Conservation (phyloP, 2,329 filamentous ascomycete species). For the Aspergillus tamarii region DNA sequence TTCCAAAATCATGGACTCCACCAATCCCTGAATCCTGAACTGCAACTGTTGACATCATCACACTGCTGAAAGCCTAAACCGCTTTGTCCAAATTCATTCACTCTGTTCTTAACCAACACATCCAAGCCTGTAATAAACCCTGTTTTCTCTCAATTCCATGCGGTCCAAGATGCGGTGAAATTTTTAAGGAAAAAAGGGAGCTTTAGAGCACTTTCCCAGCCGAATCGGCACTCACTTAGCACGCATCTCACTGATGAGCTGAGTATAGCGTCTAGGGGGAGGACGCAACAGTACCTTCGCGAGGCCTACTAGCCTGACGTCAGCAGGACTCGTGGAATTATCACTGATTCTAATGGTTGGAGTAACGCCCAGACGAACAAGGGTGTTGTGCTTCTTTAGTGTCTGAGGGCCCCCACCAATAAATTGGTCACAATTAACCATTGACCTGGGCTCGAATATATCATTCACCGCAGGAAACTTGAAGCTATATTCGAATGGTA, state of each 20-base stretch:
- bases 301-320: conserved; percentile 19
- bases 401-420: conserved; percentile 18
- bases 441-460: conserved; percentile 28
- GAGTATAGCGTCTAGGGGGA: conserved; percentile 1
- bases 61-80: not conserved
- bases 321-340: conserved; percentile 16
- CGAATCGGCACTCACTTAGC: not conserved
- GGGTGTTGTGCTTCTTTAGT: conserved; percentile 16
- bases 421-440: conserved; percentile 29
- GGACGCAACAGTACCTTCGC: conserved; percentile 25
- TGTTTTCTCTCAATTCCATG: not conserved
- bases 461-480: conserved; percentile 29
- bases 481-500: conserved; percentile 30
- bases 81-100: not conserved
- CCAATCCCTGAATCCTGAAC: not conserved
- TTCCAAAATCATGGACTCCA: not conserved
- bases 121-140: not conserved
- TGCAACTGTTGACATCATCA: not conserved
- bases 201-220: not conserved
- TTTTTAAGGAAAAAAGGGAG: not conserved
- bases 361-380: conserved; percentile 27
- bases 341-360: conserved; percentile 27
- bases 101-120: not conserved
- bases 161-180: not conserved
- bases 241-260: not conserved